phyloP scores from a whole-genome alignment of 2,329 filamentous ascomycete genomes.

The Fusarium citri region DNA sequence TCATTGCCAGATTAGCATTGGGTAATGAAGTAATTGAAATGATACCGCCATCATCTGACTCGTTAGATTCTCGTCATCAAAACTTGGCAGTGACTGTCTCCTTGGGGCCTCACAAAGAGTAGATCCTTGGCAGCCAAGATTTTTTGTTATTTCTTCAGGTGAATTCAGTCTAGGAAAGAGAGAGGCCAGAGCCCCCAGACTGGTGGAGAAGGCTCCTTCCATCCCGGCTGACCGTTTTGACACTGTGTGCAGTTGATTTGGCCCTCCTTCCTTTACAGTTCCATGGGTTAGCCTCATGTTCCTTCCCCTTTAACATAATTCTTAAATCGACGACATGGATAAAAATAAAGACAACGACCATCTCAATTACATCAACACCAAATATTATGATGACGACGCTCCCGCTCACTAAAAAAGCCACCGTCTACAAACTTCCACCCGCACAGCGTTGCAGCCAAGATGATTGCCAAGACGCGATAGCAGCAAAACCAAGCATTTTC shows the following conservation, averaged over 20 bases:
- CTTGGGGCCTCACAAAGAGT: constrained; percentile 15
- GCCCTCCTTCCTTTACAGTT: neutral
- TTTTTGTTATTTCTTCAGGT: neutral
- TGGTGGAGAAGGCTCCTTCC: neutral
- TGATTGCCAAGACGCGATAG: constrained; percentile 30
- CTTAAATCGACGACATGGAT: constrained; percentile 21
- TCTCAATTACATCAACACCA: neutral
- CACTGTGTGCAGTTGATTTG: neutral
- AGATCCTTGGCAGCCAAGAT: constrained; percentile 33
- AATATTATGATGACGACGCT: constrained; percentile 21
- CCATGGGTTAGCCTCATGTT: neutral
- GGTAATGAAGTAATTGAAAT: constrained; percentile 1
- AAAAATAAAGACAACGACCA: neutral
- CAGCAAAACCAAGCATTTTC: constrained; percentile 19
- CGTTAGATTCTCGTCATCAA: neutral
- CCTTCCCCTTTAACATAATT: neutral
- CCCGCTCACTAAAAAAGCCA: neutral
- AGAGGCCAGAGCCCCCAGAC: neutral
- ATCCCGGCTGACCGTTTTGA: neutral
- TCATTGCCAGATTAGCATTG: neutral
- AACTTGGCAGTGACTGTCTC: constrained; percentile 9
- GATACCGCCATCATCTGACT: constrained; percentile 20
- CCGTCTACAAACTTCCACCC: constrained; percentile 6
- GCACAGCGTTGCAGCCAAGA: constrained; percentile 31
- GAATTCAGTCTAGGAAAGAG: neutral